These are phyloP conservation scores for Cocos nucifera DNA, from an alignment of 176 grass and related monocot genomes.

Conservation along the genomic window DNA sequence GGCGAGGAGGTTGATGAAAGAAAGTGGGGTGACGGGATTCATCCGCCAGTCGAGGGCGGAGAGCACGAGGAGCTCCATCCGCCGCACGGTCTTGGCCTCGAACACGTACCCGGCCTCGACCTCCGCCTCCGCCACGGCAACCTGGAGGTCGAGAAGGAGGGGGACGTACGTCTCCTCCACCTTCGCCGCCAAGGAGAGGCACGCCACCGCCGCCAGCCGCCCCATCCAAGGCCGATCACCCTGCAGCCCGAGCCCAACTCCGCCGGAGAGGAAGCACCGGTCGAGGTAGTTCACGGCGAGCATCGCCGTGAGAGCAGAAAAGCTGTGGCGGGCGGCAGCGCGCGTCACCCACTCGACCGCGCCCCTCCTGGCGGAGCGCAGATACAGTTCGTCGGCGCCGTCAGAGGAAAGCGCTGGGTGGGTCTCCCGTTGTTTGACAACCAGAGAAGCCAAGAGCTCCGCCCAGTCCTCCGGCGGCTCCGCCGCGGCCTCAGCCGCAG, in stretches of 20 bases:
- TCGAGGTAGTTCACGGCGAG: conserved; percentile 66
- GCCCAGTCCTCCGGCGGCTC: conserved; percentile 6
- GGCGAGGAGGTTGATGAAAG: conserved; percentile 49
- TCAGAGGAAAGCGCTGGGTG: not conserved
- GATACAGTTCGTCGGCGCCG: conserved; percentile 18
- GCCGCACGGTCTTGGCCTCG: conserved; percentile 55
- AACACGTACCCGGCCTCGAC: conserved; percentile 28
- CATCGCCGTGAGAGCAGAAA: conserved; percentile 53
- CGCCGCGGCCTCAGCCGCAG: not conserved
- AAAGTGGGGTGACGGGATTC: conserved; percentile 69
- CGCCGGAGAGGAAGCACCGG: conserved; percentile 48
- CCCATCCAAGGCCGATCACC: conserved; percentile 53
- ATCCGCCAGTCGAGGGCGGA: conserved; percentile 58
- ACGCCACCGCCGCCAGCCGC: conserved; percentile 56
- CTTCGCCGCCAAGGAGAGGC: conserved; percentile 70
- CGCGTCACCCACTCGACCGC: conserved; percentile 39
- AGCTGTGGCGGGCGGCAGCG: conserved; percentile 32
- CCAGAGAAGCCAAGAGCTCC: not conserved
- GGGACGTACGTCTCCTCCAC: conserved; percentile 78
- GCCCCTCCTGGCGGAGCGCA: conserved; percentile 28
- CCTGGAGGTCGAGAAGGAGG: conserved; percentile 61
- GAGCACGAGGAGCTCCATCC: conserved; percentile 86
- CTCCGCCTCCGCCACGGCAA: conserved; percentile 6
- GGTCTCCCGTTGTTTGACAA: conserved; percentile 22
- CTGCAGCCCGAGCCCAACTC: conserved; percentile 31